Base-by-base conservation (phyloP, 768 basidiomycete genomes). In the Exsudoporus frostii region DNA sequence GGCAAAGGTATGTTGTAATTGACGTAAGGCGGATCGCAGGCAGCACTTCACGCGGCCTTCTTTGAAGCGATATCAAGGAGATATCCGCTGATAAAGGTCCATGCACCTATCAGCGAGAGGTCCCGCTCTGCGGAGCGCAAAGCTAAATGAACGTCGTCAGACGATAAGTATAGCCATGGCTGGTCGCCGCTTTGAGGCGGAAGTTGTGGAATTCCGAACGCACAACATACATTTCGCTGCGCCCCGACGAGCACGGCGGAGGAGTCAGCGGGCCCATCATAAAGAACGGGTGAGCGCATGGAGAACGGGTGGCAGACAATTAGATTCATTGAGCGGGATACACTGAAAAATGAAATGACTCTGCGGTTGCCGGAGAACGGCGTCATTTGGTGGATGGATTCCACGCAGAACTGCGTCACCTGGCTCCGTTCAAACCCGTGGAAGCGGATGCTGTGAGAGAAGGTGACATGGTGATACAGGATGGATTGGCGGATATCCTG, bases 21-120 rank as follows among this genome's bases (percentile, higher is more conserved):
- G 66, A 67, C 66, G 66, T 67, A 64, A 67, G 51, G 48, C 55
- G 59, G 54, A 65, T 59, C 54, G 57, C 55, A 54, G 47, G 42
- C 45, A 54, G 61, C 39, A 53, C 2, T 54, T 55, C 61, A 58
- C 61, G 57, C 61, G 64, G 57, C 14, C 4, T 19, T 3, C 6
- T 40, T 46, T 41, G 53, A 39, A 50, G 51, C 54, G 58, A 44
- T 63, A 63, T 58, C 64, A 52, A 56, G 61, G 56, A 60, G 65
- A 66, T 65, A 50, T 33, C 58, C 66, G 55, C 33, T 10, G 65
- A 68, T 68, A 67, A 65, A 33, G 65, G 61, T 55, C 66, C 64
- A 44, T 57, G 64, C 53, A 57, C 60, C 36, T 19, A 7, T n/a
- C 33, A 36, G 30, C 15, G 38, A 36, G 15, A 33, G n/a, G 46